Base-by-base conservation (phyloP, 1,139 yeast genomes). In the Suhomyces terraborum region DNA sequence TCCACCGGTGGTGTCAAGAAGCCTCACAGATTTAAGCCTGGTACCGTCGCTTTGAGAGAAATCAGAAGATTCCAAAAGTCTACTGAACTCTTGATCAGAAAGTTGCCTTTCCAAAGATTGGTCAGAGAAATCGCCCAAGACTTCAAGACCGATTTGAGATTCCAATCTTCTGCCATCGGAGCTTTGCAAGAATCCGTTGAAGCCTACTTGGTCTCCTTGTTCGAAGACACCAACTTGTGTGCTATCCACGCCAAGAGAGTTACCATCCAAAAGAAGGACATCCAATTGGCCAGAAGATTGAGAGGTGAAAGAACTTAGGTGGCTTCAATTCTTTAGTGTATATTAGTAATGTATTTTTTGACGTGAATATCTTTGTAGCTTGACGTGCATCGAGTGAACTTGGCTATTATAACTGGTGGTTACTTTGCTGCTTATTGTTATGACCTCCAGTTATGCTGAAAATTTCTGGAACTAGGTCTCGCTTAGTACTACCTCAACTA, bases 1-100 rank as follows among this genome's bases (percentile, higher is more conserved):
- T 79, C 96, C 54, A 83, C 96, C 55, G 97, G 97, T 71, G 98
- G 97, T 84, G 97, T 91, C 70, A 91, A 91, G 91, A 91, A 91
- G 82, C 97, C 97, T 59, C 98, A 91, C 88, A 88, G 98, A 86
- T 91, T 89, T 80, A 91, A 89, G 93, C 98, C 98, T 73, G 98
- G 98, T 89, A 91, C 97, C 67, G 97, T 91, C 66, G 98, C 98
- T 62, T 86, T 91, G 69, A 91, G 97, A 86, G 98, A 91, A 80
- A 91, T 91, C 67, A 88, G 97, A 85, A 88, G 97, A 80, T 91
- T 91, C 83, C 97, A 91, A 80, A 91, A 91, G 77, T 87, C 96
- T 53, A 91, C 97, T 64, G 98, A 91, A 76, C 80, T 91, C 49
- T 82, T 91, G 71, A 89, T 91, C 76, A 88, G 98, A 84, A 89